A percentile compares a stretch with the other conserved stretches of the same genome.
Evolutionary conservation across 176 grass and related monocot species (phyloP).

Genomic region (Microstegium vimineum): DNA sequence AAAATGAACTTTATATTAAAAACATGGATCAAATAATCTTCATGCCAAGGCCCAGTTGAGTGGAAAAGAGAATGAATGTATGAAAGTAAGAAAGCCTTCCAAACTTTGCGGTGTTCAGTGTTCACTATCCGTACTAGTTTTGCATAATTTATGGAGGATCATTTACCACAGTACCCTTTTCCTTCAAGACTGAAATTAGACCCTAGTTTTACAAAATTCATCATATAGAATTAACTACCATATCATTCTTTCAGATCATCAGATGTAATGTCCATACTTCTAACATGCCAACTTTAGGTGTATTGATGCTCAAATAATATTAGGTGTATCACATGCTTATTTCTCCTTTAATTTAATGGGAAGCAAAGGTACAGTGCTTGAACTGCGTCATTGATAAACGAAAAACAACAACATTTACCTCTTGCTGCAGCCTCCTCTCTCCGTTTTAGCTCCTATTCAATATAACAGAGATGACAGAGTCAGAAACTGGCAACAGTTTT

Average conservation of each 20-base stretch:
- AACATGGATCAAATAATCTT: not conserved
- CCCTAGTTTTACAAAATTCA: too few species aligned
- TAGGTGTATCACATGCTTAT: too few species aligned
- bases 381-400: not conserved
- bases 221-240: not conserved
- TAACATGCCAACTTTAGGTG: not conserved
- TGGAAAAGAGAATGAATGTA: not conserved
- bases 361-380: too few species aligned
- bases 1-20: not conserved
- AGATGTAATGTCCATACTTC: not conserved
- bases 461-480: conserved; percentile 24
- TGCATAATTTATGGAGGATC: not conserved
- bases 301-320: too few species aligned
- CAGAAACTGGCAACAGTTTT: conserved; percentile 28
- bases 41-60: not conserved
- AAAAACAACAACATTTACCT: conserved; percentile 43
- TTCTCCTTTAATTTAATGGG: too few species aligned
- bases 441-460: conserved; percentile 73
- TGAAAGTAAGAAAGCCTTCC: not conserved
- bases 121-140: not conserved
- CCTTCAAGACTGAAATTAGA: too few species aligned
- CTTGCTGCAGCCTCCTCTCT: conserved; percentile 82
- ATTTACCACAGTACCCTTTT: not conserved
- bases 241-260: not conserved
- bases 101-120: not conserved